Percentiles rank a stretch among this genome's conserved stretches.
These are phyloP conservation scores for Chaetomiaceae sp. DNA, from an alignment of 2,329 filamentous ascomycete species.

Conservation along the genomic window DNA sequence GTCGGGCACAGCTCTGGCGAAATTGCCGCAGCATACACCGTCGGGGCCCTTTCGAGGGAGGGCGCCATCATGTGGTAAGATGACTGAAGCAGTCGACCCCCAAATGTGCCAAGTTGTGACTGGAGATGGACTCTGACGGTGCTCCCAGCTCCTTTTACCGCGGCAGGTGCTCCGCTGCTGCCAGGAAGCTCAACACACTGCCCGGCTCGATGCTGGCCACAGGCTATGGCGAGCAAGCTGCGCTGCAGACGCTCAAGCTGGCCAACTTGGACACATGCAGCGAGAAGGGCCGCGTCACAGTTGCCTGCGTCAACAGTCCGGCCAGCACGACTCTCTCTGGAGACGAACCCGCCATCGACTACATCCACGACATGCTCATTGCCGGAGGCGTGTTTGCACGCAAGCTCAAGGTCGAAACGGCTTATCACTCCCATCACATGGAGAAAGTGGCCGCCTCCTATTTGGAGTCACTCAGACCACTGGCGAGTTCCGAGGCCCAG, in stretches of 20 bases:
- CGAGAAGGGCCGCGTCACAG: not conserved
- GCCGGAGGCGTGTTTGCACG: conserved; percentile 24
- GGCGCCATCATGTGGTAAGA: not conserved
- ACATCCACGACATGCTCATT: not conserved
- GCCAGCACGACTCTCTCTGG: conserved; percentile 1
- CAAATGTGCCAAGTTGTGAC: not conserved
- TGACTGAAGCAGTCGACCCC: too few relatives aligned
- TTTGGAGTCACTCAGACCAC: not conserved
- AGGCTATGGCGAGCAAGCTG: not conserved
- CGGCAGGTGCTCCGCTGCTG: not conserved
- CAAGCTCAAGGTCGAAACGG: conserved; percentile 35
- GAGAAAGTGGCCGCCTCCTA: not conserved
- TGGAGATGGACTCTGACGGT: not conserved
- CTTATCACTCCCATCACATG: conserved; percentile 23
- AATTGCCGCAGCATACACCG: not conserved
- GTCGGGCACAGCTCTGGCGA: conserved; percentile 25
- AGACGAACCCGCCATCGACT: conserved; percentile 1
- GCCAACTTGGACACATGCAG: not conserved
- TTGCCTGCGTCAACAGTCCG: conserved; percentile 24
- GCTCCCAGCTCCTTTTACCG: not conserved
- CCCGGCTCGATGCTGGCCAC: not conserved
- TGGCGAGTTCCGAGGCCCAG: not conserved
- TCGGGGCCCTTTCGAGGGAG: not conserved
- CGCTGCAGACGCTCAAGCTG: not conserved
- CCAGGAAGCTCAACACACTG: not conserved